A percentile compares a stretch with the other conserved stretches of the same genome.
Conservation (phyloP, 208 protist genomes). For the Trypanosoma caninum region DNA sequence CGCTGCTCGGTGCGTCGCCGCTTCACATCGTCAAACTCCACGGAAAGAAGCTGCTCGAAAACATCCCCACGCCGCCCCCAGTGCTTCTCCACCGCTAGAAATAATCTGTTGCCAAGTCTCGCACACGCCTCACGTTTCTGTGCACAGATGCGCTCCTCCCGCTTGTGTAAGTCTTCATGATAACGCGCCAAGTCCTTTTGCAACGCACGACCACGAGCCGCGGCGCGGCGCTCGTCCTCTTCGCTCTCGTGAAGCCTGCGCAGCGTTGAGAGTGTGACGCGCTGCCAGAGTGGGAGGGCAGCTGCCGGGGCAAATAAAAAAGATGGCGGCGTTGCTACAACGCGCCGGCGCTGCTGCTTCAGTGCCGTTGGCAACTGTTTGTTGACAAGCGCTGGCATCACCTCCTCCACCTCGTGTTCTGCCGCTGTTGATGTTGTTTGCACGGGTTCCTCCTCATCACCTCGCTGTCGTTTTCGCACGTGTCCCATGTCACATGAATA, state of each 20-base stretch:
- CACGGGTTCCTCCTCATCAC: neutral
- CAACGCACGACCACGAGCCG: slow-evolving; percentile 23
- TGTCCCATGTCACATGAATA: neutral
- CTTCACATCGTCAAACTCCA: slow-evolving; percentile 77
- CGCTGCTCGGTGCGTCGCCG: slow-evolving; percentile 50
- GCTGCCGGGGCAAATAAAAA: slow-evolving; percentile 35
- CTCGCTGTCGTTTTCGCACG: slow-evolving; percentile 11
- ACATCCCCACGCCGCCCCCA: slow-evolving; percentile 57
- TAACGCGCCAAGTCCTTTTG: slow-evolving; percentile 44
- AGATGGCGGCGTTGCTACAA: slow-evolving; percentile 26
- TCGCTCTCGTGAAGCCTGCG: slow-evolving; percentile 15
- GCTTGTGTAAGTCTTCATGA: slow-evolving; percentile 43
- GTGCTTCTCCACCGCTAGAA: slow-evolving; percentile 27
- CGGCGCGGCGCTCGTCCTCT: slow-evolving; percentile 22
- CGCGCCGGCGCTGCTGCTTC: neutral
- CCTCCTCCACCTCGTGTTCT: neutral
- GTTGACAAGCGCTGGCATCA: neutral
- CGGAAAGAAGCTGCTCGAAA: slow-evolving; percentile 58
- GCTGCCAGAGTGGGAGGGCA: slow-evolving; percentile 64
- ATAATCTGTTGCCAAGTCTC: slow-evolving; percentile 41
- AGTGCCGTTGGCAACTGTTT: neutral
- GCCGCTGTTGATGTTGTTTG: neutral
- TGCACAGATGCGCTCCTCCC: slow-evolving; percentile 37
- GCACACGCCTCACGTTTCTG: slow-evolving; percentile 57
- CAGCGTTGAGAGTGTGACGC: slow-evolving; percentile 49